These are phyloP conservation scores for Triglochin maritima DNA, from an alignment of 106 monocot species.

Conservation along the genomic window DNA sequence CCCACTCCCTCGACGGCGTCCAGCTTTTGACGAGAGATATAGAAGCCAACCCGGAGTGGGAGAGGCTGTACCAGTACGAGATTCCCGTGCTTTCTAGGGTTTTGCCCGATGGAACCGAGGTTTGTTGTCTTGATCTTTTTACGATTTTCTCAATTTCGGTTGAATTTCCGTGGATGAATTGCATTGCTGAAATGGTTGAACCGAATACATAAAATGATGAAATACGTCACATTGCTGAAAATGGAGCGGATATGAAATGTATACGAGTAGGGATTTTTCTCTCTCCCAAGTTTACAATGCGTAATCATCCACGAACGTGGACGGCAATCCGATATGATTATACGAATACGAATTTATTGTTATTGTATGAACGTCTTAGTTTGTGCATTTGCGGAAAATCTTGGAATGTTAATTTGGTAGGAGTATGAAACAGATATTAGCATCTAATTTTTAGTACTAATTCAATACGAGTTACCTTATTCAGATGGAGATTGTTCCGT, in stretches of 20 bases:
- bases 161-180: background rate
- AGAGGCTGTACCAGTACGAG: conserved; percentile 84
- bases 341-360: no score
- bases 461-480: no score
- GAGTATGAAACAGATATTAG: no score
- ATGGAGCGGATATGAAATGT: background rate
- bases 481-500: no score
- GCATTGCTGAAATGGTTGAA: background rate
- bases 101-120: conserved; percentile 81
- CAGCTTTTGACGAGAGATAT: conserved; percentile 78
- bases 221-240: background rate
- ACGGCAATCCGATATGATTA: no score
- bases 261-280: no score
- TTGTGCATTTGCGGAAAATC: no score
- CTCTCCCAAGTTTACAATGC: no score
- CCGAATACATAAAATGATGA: background rate
- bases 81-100: conserved; percentile 76
- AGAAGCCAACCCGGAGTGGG: conserved; percentile 64
- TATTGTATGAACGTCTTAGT: no score
- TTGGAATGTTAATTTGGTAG: no score
- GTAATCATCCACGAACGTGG: no score
- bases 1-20: conserved; percentile 45
- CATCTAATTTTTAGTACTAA: no score
- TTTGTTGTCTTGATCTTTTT: conserved; percentile 6
- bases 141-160: background rate